Percentiles rank a stretch among this genome's conserved stretches.
Conservation (phyloP, 257 asterid species). For the Thymus mandschuricus region DNA sequence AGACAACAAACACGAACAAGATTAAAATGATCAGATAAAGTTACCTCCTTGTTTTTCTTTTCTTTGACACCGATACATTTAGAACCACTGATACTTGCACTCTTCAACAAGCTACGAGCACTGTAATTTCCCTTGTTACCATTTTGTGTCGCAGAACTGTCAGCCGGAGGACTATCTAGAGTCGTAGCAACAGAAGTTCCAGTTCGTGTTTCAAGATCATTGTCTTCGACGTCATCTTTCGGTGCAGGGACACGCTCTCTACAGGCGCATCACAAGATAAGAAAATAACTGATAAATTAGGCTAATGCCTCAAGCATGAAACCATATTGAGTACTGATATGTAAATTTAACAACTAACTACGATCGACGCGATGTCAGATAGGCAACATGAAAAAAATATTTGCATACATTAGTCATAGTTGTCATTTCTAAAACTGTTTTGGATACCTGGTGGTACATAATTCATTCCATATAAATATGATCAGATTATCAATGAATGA, state of each 20-base stretch:
- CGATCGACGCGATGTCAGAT: neutral
- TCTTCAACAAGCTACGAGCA: constrained; percentile 90
- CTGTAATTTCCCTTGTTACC: constrained; percentile 56
- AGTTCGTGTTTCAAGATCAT: constrained; percentile 61
- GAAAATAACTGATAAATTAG: neutral
- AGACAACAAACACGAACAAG: neutral
- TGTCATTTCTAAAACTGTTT: neutral
- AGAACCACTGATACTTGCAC: constrained; percentile 92
- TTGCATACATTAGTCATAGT: neutral
- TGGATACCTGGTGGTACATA: too few relatives aligned
- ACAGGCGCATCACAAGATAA: constrained; percentile 20
- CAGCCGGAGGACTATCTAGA: constrained; percentile 62
- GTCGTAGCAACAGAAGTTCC: constrained; percentile 72
- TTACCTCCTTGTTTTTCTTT: constrained; percentile 65
- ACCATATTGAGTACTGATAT: neutral
- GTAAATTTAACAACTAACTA: neutral
- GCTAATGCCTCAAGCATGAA: neutral
- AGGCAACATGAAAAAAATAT: neutral
- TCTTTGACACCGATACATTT: constrained; percentile 73
- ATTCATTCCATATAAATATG: neutral
- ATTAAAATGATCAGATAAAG: neutral
- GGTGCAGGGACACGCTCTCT: constrained; percentile 92
- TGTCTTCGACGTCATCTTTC: constrained; percentile 62
- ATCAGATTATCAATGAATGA: neutral
- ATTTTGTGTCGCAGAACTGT: constrained; percentile 36